Percentiles rank a stretch among this genome's conserved stretches.
These are phyloP conservation scores for Curvularia sp. DNA, from an alignment of 2,329 filamentous ascomycete genomes.

Conservation along the genomic window DNA sequence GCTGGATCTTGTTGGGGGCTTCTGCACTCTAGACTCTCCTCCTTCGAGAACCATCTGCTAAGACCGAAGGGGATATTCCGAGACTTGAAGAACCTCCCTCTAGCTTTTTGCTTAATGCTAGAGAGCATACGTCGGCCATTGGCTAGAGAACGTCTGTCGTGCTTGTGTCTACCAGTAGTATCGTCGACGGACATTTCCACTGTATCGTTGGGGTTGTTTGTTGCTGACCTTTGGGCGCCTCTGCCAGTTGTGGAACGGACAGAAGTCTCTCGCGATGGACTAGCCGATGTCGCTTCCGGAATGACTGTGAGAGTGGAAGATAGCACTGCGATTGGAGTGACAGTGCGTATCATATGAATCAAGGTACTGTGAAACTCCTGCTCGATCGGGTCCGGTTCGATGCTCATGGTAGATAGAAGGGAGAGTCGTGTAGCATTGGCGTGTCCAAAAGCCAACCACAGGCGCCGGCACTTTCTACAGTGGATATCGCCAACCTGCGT, in stretches of 20 bases:
- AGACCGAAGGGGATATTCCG: background rate
- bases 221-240: background rate
- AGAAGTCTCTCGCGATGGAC: slow-evolving; percentile 22
- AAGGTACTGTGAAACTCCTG: slow-evolving; percentile 27
- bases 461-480: slow-evolving; percentile 35
- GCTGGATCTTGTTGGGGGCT: background rate
- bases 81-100: slow-evolving; percentile 2
- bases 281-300: slow-evolving; percentile 23
- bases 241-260: slow-evolving; percentile 5
- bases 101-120: background rate
- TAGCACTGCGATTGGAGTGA: slow-evolving; percentile 27
- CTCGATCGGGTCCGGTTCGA: slow-evolving; percentile 28
- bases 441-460: slow-evolving; percentile 38
- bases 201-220: background rate
- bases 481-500: slow-evolving; percentile 26
- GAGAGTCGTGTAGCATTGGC: slow-evolving; percentile 36
- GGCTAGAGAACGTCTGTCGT: background rate
- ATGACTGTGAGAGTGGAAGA: slow-evolving; percentile 26
- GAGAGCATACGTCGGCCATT: slow-evolving; percentile 1
- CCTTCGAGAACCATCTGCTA: background rate
- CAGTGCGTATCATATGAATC: slow-evolving; percentile 31
- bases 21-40: background rate
- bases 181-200: background rate
- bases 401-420: slow-evolving; percentile 31
- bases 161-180: background rate